A percentile compares a stretch with the other conserved stretches of the same genome.
phyloP scores from a whole-genome alignment of 352 stramenopile genomes.

The Phytophthora syringae region DNA sequence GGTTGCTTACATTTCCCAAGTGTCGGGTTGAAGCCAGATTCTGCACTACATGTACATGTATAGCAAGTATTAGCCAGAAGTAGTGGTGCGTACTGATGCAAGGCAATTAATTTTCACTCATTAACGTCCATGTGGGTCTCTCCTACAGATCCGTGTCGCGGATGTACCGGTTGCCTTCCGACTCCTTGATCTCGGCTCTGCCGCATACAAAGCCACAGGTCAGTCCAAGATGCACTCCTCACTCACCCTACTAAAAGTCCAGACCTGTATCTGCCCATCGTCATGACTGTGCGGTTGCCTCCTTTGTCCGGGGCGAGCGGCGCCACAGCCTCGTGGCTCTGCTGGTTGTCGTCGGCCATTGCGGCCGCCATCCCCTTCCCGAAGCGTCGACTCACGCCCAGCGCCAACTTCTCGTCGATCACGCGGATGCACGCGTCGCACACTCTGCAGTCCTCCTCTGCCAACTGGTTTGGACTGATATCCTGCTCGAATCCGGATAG shows the following conservation, averaged over 20 bases:
- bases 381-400: constrained; percentile 79
- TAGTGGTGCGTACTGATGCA: no score
- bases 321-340: constrained; percentile 34
- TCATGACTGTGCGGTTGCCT: constrained; percentile 75
- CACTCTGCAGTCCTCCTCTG: constrained; percentile 75
- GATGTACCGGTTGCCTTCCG: constrained; percentile 90
- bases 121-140: no score
- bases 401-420: constrained; percentile 85
- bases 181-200: constrained; percentile 90
- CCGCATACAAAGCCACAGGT: background rate
- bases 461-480: constrained; percentile 60
- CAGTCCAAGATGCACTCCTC: background rate
- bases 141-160: constrained; percentile 81
- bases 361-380: constrained; percentile 41
- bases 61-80: no score
- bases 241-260: background rate
- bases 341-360: constrained; percentile 40
- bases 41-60: no score
- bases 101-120: no score
- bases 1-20: background rate
- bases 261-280: constrained; percentile 84
- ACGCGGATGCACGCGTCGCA: constrained; percentile 86
- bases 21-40: no score
- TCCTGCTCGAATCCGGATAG: constrained; percentile 58
- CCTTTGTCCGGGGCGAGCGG: constrained; percentile 57